Percentiles rank a stretch among this genome's conserved stretches.
These are phyloP conservation scores for Plasmodium fragile DNA, from an alignment of 169 alveolate genomes.

Conservation along the genomic window DNA sequence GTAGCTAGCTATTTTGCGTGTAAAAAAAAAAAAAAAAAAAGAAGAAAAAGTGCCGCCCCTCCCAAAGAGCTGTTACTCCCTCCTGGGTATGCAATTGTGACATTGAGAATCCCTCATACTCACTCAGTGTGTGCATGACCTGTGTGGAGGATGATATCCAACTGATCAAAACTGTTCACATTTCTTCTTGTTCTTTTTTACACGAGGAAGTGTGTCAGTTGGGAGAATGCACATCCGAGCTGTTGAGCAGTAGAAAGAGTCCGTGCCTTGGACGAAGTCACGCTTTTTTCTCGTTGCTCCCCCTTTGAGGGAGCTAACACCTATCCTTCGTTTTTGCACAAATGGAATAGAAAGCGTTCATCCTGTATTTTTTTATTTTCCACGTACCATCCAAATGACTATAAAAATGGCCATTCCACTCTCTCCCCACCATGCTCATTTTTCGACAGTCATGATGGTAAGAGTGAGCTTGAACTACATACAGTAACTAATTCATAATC, in stretches of 20 bases:
- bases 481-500: neutral
- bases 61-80: neutral
- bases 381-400: neutral
- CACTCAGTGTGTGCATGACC: neutral
- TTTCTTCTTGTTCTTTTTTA: too few species aligned
- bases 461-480: neutral
- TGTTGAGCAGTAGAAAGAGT: neutral
- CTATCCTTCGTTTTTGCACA: neutral
- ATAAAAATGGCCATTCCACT: neutral
- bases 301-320: neutral
- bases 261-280: neutral
- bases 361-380: neutral
- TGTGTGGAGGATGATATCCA: neutral
- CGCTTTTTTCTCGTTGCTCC: neutral
- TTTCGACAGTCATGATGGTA: neutral
- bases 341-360: neutral
- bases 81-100: neutral
- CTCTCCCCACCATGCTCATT: neutral
- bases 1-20: neutral
- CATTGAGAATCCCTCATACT: neutral
- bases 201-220: neutral
- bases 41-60: neutral
- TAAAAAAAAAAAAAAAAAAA: neutral
- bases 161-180: neutral
- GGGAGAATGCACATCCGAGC: neutral